Percentiles rank a stretch among this genome's conserved stretches.
These are phyloP conservation scores for Paxillus rubicundulus DNA, from an alignment of 768 basidiomycete species.

Conservation along the genomic window DNA sequence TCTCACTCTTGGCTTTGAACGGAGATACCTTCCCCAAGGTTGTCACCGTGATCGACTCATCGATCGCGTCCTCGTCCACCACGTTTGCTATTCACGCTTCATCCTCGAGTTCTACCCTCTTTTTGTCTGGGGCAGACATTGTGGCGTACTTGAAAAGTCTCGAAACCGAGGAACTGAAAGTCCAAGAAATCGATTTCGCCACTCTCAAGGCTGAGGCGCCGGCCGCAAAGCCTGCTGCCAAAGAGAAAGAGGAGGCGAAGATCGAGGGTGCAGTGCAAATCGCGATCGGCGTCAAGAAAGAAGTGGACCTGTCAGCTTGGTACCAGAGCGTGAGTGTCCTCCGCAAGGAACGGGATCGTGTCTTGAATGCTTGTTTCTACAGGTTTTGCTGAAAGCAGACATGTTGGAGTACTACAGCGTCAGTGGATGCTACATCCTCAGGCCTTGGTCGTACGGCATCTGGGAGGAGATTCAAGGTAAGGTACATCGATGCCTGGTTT, in stretches of 20 bases:
- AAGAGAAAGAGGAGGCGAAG: slow-evolving; percentile 73
- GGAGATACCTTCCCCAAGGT: slow-evolving; percentile 65
- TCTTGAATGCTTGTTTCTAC: slow-evolving; percentile 15
- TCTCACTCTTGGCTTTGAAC: slow-evolving; percentile 78
- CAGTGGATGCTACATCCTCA: slow-evolving; percentile 97
- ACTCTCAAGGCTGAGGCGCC: slow-evolving; percentile 51
- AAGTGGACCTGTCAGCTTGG: slow-evolving; percentile 92
- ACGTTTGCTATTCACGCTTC: slow-evolving; percentile 74
- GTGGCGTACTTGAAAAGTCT: slow-evolving; percentile 66
- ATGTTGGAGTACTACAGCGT: slow-evolving; percentile 99
- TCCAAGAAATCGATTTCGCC: slow-evolving; percentile 74
- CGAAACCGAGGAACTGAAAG: slow-evolving; percentile 60
- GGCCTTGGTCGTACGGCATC: slow-evolving; percentile 95
- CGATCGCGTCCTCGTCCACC: slow-evolving; percentile 63
- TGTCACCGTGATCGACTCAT: slow-evolving; percentile 71
- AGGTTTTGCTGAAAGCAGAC: slow-evolving; percentile 97
- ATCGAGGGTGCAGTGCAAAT: slow-evolving; percentile 89
- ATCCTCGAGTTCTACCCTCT: slow-evolving; percentile 68
- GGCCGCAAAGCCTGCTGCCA: slow-evolving; percentile 34
- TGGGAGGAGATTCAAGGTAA: slow-evolving; percentile 94
- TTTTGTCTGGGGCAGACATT: slow-evolving; percentile 79
- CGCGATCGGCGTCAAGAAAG: slow-evolving; percentile 93
- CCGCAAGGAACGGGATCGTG: neutral
- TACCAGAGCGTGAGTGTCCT: slow-evolving; percentile 75
- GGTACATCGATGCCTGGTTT: slow-evolving; percentile 13